phyloP scores from a whole-genome alignment of 805 yeast species.

The Saccharomycopsis fodiens region DNA sequence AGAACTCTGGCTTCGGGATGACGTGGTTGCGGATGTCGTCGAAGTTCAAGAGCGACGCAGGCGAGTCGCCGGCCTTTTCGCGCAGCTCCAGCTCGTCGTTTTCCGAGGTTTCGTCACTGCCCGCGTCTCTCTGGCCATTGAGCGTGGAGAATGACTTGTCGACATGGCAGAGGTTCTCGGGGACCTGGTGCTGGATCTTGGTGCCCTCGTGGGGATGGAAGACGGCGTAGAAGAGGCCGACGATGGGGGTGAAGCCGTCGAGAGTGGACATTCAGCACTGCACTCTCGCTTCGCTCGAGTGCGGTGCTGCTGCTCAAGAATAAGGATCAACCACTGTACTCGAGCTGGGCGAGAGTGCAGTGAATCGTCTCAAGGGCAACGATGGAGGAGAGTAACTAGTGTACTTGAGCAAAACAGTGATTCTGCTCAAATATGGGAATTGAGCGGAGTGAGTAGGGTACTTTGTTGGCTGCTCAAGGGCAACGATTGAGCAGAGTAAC shows the following conservation, averaged over 20 bases:
- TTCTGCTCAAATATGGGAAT: too few relatives aligned
- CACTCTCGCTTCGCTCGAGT: too few relatives aligned
- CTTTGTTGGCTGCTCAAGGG: too few relatives aligned
- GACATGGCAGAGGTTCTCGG: conserved; percentile 29
- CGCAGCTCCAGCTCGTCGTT: too few relatives aligned
- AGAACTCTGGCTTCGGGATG: conserved; percentile 88
- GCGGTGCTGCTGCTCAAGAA: too few relatives aligned
- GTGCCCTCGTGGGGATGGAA: conserved; percentile 97
- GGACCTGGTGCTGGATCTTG: conserved; percentile 84
- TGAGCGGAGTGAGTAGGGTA: too few relatives aligned
- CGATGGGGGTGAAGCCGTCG: conserved; percentile 78
- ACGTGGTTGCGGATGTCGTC: conserved; percentile 83
- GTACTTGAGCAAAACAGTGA: too few relatives aligned
- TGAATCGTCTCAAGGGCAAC: too few relatives aligned
- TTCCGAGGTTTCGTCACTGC: background rate
- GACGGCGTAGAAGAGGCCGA: conserved; percentile 80
- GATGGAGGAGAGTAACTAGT: too few relatives aligned
- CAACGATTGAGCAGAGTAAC: too few relatives aligned
- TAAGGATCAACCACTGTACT: too few relatives aligned
- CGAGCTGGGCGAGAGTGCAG: too few relatives aligned
- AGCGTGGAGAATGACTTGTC: conserved; percentile 35
- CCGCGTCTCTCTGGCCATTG: conserved; percentile 37
- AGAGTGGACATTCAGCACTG: conserved; percentile 16
- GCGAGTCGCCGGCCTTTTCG: background rate
- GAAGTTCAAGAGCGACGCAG: conserved; percentile 54